Percentiles rank a stretch among this genome's conserved stretches.
These are phyloP conservation scores for Candida sanyiensis DNA, from an alignment of 805 yeast species.

Conservation along the genomic window DNA sequence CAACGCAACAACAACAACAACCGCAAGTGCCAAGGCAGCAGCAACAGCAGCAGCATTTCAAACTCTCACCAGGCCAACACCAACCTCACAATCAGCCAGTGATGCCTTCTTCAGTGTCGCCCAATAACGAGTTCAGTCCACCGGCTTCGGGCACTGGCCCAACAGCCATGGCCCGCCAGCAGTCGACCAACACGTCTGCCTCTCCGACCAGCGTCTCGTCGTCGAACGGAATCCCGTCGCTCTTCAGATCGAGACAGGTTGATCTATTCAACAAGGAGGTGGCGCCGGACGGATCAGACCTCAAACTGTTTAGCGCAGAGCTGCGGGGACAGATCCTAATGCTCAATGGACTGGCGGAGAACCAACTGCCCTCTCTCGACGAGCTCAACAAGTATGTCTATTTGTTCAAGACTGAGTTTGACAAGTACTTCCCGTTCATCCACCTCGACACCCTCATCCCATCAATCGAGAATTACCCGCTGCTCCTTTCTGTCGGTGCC, in stretches of 20 bases:
- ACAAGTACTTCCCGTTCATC: constrained; percentile 77
- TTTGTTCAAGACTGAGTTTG: constrained; percentile 73
- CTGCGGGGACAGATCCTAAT: constrained; percentile 49
- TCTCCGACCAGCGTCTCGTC: constrained; percentile 5
- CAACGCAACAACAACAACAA: constrained; percentile 6
- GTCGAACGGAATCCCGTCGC: constrained; percentile 45
- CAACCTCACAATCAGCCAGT: too few species aligned
- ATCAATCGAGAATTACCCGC: constrained; percentile 52
- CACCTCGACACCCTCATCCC: constrained; percentile 59
- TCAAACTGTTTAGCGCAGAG: constrained; percentile 42
- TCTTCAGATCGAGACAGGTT: constrained; percentile 61
- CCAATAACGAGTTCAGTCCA: constrained; percentile 3
- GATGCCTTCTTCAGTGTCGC: constrained; percentile 2
- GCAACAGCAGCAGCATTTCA: constrained; percentile 4
- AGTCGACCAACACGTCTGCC: not conserved
- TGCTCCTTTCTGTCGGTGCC: constrained; percentile 75
- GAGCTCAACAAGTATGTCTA: constrained; percentile 73
- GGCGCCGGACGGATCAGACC: constrained; percentile 18
- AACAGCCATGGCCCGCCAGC: constrained; percentile 1
- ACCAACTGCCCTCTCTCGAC: constrained; percentile 66
- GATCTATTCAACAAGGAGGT: constrained; percentile 51
- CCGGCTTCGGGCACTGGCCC: not conserved
- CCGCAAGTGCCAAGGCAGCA: not conserved
- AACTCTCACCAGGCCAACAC: too few species aligned
- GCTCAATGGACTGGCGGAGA: constrained; percentile 46